Evolutionary conservation across 768 basidiomycete genomes (phyloP).

Genomic region (Hericium erinaceus): DNA sequence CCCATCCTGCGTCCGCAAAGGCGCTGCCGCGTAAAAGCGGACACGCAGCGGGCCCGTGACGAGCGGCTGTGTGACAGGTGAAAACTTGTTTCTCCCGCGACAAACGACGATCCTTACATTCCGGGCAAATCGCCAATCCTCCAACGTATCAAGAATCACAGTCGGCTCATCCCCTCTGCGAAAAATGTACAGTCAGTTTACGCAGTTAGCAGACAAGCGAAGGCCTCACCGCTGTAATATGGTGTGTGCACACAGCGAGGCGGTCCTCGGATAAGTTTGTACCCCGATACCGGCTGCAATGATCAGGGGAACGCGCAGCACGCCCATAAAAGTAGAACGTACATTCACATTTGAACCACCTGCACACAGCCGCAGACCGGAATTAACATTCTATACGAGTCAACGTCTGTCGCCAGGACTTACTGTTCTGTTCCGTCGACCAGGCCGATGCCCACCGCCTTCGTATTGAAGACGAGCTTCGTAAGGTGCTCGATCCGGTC

Average conservation of each 20-base stretch:
- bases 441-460: constrained; percentile 73
- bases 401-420: constrained; percentile 19
- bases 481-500: constrained; percentile 90
- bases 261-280: constrained; percentile 39
- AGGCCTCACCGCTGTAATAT: constrained; percentile 63
- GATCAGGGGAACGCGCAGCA: background rate
- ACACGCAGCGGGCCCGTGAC: constrained; percentile 58
- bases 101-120: constrained; percentile 44
- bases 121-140: constrained; percentile 83
- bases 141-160: constrained; percentile 66
- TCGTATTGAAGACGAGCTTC: constrained; percentile 87
- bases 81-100: background rate
- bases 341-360: constrained; percentile 91
- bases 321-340: constrained; percentile 17
- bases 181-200: background rate
- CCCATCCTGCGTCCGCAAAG: constrained; percentile 81
- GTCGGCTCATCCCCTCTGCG: constrained; percentile 77
- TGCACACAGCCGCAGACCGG: constrained; percentile 17
- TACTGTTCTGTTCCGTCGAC: constrained; percentile 82
- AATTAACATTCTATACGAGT: constrained; percentile 9
- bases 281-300: constrained; percentile 36
- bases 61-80: constrained; percentile 43
- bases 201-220: background rate
- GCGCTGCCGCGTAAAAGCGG: constrained; percentile 89
- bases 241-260: constrained; percentile 77